phyloP scores from a whole-genome alignment of 331 rosid species.

The Quercus tomentella region DNA sequence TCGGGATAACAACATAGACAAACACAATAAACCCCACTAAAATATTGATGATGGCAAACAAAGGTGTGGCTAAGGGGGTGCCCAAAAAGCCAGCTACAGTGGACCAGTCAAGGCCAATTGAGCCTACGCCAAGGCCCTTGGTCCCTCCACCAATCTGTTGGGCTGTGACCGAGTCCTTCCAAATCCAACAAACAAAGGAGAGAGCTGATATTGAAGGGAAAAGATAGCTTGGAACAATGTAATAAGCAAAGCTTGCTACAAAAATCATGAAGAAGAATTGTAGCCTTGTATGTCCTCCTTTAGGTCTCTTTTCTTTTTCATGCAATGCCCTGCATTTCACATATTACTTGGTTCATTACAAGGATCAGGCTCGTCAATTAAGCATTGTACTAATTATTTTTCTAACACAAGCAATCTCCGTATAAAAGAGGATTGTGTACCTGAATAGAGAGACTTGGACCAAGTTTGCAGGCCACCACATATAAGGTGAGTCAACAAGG shows the following conservation, averaged over 20 bases:
- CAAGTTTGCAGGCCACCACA: conserved; percentile 96
- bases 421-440: conserved; percentile 19
- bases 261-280: conserved; percentile 69
- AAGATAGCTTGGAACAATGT: conserved; percentile 58
- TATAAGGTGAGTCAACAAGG: conserved; percentile 89
- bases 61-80: conserved; percentile 69
- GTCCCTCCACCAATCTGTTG: conserved; percentile 81
- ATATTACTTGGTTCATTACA: not conserved
- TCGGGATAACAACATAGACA: conserved; percentile 45
- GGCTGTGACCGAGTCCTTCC: conserved; percentile 72
- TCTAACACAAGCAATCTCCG: not conserved
- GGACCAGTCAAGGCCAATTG: conserved; percentile 78
- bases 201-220: conserved; percentile 58
- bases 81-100: conserved; percentile 61
- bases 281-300: conserved; percentile 59
- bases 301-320: conserved; percentile 68
- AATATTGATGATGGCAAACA: conserved; percentile 55
- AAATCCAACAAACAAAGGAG: conserved; percentile 62
- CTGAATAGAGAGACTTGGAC: conserved; percentile 85
- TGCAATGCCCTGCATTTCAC: conserved; percentile 71
- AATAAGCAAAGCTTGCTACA: conserved; percentile 62
- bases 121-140: conserved; percentile 67
- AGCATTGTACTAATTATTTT: too few species aligned
- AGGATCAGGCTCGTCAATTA: too few species aligned
- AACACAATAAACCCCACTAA: conserved; percentile 44